Base-by-base conservation (phyloP, 2,329 filamentous ascomycete genomes). In the Aspergillus sp. region DNA sequence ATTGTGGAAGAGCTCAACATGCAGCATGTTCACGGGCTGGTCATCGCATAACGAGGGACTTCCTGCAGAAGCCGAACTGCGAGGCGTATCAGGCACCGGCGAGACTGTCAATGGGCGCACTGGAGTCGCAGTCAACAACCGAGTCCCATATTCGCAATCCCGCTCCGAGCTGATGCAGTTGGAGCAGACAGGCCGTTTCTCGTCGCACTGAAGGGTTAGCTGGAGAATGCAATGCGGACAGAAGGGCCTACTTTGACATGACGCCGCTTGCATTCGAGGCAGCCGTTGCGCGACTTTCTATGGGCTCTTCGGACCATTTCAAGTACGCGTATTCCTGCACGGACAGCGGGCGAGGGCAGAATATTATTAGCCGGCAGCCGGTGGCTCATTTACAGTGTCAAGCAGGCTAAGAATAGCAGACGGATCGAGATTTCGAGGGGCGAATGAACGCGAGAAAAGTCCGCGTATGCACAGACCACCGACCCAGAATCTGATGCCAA, bases 241-340 rank as follows among this genome's bases (percentile, higher is more conserved):
- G n/a, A 31, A 15, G 41, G 9, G 15, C 7, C 3, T 39, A 75
- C 74, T 63, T 75, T 76, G 45, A 76, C 66, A 57, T 76, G 74
- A 8, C 73, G 68, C 23, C 67, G 67, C 58, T 77, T 76, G 56
- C 73, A 76, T 60, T 74, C 67, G 7, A 64, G 33, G 48, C 74
- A 76, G 23, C 74, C 75, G 57, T 70, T 71, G 43, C 72, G 67
- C n/a, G 74, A 76, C 61, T 76, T 77, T 41, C 64, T 69, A 57
- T 76, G 74, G 4, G 71, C 60, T 56, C 71, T 68, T 40, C 67
- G 64, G 12, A 50, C 44, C 63, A 65, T 65, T 23, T 14, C 43
- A 43, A 37, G 40, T 54, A 54, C 52, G 41, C 52, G 52, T 54
- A 54, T 54, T 52, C 23, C 9, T 43, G n/a, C 12, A 17, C 39